These are phyloP conservation scores for Pythium angustatum DNA, from an alignment of 352 stramenopile genomes.

Conservation along the genomic window DNA sequence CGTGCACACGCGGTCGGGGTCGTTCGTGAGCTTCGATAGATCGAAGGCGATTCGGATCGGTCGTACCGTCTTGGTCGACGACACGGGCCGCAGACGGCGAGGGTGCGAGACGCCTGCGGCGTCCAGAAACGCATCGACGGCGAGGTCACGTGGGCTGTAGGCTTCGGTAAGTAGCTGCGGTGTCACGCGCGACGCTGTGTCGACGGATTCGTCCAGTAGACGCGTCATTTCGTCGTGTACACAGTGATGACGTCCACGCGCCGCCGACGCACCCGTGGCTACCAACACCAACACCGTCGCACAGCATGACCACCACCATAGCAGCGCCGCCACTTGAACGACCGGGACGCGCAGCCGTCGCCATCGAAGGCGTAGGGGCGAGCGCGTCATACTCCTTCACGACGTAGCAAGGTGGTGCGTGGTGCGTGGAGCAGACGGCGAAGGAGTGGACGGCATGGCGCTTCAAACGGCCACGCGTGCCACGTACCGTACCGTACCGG, in stretches of 20 bases:
- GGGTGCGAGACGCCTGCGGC: slow-evolving; percentile 37
- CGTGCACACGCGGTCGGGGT: slow-evolving; percentile 62
- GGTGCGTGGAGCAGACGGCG: too few relatives aligned
- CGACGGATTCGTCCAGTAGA: slow-evolving; percentile 47
- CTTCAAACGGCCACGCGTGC: too few relatives aligned
- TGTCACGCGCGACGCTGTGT: slow-evolving; percentile 36
- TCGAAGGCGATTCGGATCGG: slow-evolving; percentile 81
- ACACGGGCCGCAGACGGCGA: slow-evolving; percentile 34
- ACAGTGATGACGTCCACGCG: slow-evolving; percentile 73
- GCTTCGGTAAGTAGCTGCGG: slow-evolving; percentile 34
- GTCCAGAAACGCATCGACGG: slow-evolving; percentile 44
- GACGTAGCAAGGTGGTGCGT: too few relatives aligned
- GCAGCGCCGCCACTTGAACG: too few relatives aligned
- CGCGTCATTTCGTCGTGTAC: slow-evolving; percentile 65
- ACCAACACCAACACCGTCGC: too few relatives aligned
- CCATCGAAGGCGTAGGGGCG: too few relatives aligned
- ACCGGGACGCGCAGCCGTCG: too few relatives aligned
- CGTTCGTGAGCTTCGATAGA: slow-evolving; percentile 69
- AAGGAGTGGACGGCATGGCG: too few relatives aligned
- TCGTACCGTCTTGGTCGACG: slow-evolving; percentile 40
- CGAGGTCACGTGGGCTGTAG: slow-evolving; percentile 23
- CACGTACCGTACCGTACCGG: too few relatives aligned
- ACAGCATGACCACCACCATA: too few relatives aligned
- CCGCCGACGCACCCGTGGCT: too few relatives aligned
- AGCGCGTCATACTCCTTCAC: too few relatives aligned